Evolutionary conservation across 1,284 basidiomycete genomes (phyloP).

Genomic region (Malassezia pachydermatis): DNA sequence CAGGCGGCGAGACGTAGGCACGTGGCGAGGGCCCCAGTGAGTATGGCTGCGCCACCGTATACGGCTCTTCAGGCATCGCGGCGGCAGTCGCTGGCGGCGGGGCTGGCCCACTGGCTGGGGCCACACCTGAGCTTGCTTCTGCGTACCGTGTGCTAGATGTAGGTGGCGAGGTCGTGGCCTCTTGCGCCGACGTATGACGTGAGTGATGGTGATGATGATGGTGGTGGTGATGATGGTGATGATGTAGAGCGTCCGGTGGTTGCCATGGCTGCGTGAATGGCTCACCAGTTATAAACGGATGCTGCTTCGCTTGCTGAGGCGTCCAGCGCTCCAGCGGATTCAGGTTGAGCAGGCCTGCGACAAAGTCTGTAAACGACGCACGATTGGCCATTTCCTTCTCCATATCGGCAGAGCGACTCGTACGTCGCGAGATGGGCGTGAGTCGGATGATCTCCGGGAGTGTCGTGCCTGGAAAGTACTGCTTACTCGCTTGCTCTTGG

Average conservation of each 20-base stretch:
- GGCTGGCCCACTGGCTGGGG: too few relatives aligned
- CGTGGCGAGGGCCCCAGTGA: neutral
- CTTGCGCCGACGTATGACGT: too few relatives aligned
- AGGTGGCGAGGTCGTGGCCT: too few relatives aligned
- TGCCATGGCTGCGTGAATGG: conserved; percentile 56
- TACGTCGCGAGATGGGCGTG: conserved; percentile 72
- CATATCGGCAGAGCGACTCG: conserved; percentile 70
- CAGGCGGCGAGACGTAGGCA: conserved; percentile 2
- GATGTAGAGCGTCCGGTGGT: conserved; percentile 39
- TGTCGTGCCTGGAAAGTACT: conserved; percentile 92
- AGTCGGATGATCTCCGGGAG: conserved; percentile 91
- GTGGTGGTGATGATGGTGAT: too few relatives aligned
- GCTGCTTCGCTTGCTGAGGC: conserved; percentile 85
- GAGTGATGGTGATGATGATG: too few relatives aligned
- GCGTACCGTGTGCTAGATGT: too few relatives aligned
- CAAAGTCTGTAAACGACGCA: conserved; percentile 93
- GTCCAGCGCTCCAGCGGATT: conserved; percentile 94
- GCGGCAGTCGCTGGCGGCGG: too few relatives aligned
- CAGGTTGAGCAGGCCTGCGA: conserved; percentile 81
- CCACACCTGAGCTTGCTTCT: too few relatives aligned
- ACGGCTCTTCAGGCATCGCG: conserved; percentile 5
- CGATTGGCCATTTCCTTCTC: conserved; percentile 93
- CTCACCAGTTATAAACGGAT: conserved; percentile 97
- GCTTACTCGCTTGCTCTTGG: conserved; percentile 92
- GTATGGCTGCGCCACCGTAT: conserved; percentile 1